These are phyloP conservation scores for Entomortierella parvispora DNA, from an alignment of 192 early-diverging fungal genomes.

Conservation along the genomic window DNA sequence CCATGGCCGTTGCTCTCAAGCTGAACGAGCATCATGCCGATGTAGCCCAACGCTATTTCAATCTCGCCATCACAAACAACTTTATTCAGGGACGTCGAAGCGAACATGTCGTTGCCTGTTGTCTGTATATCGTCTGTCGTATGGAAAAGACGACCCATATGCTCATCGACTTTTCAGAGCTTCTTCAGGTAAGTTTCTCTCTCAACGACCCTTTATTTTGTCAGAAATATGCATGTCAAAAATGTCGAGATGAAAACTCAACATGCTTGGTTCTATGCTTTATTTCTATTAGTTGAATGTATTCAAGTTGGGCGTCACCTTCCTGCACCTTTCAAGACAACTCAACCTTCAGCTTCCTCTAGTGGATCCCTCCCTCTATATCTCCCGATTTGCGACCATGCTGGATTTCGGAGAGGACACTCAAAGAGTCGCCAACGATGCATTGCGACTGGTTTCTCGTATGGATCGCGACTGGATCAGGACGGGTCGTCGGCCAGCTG, in stretches of 20 bases:
- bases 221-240: not conserved
- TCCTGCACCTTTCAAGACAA: conserved; percentile 77
- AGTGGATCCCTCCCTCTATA: conserved; percentile 94
- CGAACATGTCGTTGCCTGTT: conserved; percentile 83
- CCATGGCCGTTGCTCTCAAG: conserved; percentile 75
- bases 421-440: conserved; percentile 79
- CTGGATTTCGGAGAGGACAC: conserved; percentile 94
- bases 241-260: not conserved
- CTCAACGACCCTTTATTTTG: not conserved
- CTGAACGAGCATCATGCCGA: conserved; percentile 83
- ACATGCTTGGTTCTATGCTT: not conserved
- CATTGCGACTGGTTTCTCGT: conserved; percentile 81
- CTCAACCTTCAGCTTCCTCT: conserved; percentile 74
- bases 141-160: conserved; percentile 87
- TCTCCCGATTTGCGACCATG: conserved; percentile 87
- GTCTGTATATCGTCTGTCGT: conserved; percentile 92
- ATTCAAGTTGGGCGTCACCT: conserved; percentile 87
- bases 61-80: conserved; percentile 80
- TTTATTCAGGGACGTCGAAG: conserved; percentile 88
- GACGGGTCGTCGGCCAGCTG: conserved; percentile 88
- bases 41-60: conserved; percentile 85
- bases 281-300: conserved; percentile 72
- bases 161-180: conserved; percentile 96
- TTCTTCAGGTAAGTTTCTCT: conserved; percentile 67
- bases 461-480: conserved; percentile 97